These are phyloP conservation scores for Aspergillus sp. DNA, from an alignment of 2,329 filamentous ascomycete genomes.

Conservation along the genomic window DNA sequence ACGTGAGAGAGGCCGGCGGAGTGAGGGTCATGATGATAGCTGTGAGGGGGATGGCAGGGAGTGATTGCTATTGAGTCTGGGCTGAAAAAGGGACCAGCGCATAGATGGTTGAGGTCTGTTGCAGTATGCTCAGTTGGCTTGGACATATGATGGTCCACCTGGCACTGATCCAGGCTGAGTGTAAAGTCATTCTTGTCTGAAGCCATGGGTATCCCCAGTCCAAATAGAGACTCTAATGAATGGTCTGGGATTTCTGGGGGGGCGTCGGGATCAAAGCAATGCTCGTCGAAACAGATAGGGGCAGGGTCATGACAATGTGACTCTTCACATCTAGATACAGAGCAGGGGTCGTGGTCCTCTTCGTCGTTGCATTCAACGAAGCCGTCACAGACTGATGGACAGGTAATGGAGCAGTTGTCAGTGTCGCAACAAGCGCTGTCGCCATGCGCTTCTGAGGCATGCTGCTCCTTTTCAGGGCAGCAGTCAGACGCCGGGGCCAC, in stretches of 20 bases:
- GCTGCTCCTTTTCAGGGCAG: slow-evolving; percentile 30
- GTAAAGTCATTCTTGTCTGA: slow-evolving; percentile 30
- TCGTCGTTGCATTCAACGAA: slow-evolving; percentile 40
- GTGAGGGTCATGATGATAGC: slow-evolving; percentile 27
- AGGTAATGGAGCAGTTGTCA: slow-evolving; percentile 38
- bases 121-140: slow-evolving; percentile 23
- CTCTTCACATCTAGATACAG: slow-evolving; percentile 32
- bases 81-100: slow-evolving; percentile 18
- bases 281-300: slow-evolving; percentile 40
- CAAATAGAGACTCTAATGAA: slow-evolving; percentile 32
- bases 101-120: slow-evolving; percentile 14
- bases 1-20: slow-evolving; percentile 31
- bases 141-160: slow-evolving; percentile 20
- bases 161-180: slow-evolving; percentile 17
- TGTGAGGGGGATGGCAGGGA: slow-evolving; percentile 26
- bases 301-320: slow-evolving; percentile 29
- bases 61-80: slow-evolving; percentile 22
- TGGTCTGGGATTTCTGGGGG: slow-evolving; percentile 24
- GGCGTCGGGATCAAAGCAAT: slow-evolving; percentile 29
- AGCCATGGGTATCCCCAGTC: slow-evolving; percentile 29
- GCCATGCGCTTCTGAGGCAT: slow-evolving; percentile 24
- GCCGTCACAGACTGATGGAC: slow-evolving; percentile 42
- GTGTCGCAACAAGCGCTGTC: slow-evolving; percentile 41
- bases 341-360: slow-evolving; percentile 33
- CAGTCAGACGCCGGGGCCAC: slow-evolving; percentile 25